phyloP scores from a whole-genome alignment of 495 filamentous ascomycete species.

The Xylaria acuta region DNA sequence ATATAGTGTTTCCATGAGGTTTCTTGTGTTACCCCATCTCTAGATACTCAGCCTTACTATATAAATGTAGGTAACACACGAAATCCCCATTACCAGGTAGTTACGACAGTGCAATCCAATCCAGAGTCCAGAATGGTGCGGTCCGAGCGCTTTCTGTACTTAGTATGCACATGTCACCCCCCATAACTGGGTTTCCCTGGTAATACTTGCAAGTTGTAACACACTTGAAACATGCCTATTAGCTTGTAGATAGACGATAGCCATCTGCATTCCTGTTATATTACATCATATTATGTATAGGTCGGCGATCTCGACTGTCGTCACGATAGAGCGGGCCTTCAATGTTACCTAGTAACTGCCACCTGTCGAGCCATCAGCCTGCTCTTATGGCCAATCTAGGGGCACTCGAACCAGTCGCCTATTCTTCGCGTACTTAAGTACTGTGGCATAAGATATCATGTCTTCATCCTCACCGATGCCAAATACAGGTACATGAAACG shows the following conservation, averaged over 20 bases:
- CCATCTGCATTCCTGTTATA: not conserved
- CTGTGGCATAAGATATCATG: not conserved
- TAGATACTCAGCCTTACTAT: not conserved
- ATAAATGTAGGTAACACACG: constrained; percentile 1
- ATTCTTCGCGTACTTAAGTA: not conserved
- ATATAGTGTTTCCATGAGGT: not conserved
- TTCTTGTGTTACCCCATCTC: not conserved
- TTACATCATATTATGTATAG: constrained; percentile 12
- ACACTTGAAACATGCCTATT: constrained; percentile 8
- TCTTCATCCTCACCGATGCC: not conserved
- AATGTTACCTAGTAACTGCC: not conserved
- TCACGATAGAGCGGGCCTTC: not conserved
- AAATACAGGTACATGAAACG: not conserved
- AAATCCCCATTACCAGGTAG: constrained; percentile 5
- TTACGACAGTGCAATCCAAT: not conserved
- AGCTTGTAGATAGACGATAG: not conserved
- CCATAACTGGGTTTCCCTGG: constrained; percentile 2
- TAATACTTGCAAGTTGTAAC: constrained; percentile 5
- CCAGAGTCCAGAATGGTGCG: not conserved
- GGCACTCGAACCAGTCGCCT: not conserved
- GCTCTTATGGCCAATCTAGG: not conserved
- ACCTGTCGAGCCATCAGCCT: not conserved
- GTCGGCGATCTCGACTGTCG: not conserved
- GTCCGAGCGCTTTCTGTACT: constrained; percentile 4
- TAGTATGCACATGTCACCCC: not conserved